These are phyloP conservation scores for Platanthera zijinensis DNA, from an alignment of 106 monocot species.

Conservation along the genomic window DNA sequence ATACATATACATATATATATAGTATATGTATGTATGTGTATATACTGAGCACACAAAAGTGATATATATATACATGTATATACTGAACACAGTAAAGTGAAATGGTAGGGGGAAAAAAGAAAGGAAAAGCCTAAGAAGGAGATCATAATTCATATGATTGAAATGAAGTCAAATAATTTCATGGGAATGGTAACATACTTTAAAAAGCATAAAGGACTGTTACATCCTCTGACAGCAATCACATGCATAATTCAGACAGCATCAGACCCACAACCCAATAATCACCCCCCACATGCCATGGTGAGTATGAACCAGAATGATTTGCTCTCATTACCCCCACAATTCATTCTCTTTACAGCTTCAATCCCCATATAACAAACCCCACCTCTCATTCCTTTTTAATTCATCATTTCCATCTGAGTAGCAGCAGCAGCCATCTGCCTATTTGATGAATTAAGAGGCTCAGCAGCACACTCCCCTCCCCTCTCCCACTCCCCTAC, in stretches of 20 bases:
- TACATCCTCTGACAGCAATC: neutral
- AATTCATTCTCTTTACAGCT: neutral
- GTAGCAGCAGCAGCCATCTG: neutral
- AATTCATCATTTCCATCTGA: neutral
- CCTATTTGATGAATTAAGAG: neutral
- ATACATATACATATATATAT: too few species aligned
- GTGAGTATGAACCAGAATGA: neutral
- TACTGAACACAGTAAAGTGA: too few species aligned
- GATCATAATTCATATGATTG: too few species aligned
- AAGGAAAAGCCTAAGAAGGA: too few species aligned
- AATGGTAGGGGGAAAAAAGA: too few species aligned
- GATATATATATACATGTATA: too few species aligned
- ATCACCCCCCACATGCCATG: neutral
- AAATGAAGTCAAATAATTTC: too few species aligned
- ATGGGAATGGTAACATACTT: neutral
- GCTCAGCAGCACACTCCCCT: neutral
- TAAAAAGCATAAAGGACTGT: neutral
- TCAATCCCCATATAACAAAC: too few species aligned
- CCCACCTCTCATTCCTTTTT: too few species aligned
- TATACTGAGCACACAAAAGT: too few species aligned
- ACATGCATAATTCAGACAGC: constrained; percentile 6
- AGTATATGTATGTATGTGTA: too few species aligned
- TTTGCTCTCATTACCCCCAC: constrained; percentile 2
- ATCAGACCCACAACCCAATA: constrained; percentile 9
- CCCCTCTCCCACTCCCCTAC: neutral